Percentiles rank a stretch among this genome's conserved stretches.
These are phyloP conservation scores for Boletus sensibilis DNA, from an alignment of 768 basidiomycete species.

Conservation along the genomic window DNA sequence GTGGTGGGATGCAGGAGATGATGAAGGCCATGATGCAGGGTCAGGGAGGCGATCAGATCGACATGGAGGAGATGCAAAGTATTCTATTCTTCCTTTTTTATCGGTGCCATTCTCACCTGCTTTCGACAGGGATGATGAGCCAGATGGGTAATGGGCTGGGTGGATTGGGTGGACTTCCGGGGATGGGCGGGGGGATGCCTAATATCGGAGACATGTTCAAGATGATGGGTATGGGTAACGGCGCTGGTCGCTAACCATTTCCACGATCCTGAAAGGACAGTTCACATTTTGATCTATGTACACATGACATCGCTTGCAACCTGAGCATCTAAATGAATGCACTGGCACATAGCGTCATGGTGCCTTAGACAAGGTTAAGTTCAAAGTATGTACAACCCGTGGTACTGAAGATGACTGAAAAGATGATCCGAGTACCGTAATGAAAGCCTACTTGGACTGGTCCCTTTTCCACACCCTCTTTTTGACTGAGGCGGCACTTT, in stretches of 20 bases:
- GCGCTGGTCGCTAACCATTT: constrained; percentile 31
- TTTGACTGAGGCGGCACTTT: constrained; percentile 56
- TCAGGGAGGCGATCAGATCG: constrained; percentile 83
- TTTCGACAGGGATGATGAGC: constrained; percentile 74
- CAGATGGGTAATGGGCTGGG: constrained; percentile 68
- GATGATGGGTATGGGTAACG: constrained; percentile 82
- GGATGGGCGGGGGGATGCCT: constrained; percentile 63
- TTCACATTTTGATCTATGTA: constrained; percentile 13
- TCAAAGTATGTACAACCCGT: constrained; percentile 15
- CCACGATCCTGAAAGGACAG: constrained; percentile 5
- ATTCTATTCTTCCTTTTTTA: constrained; percentile 27
- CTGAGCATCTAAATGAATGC: constrained; percentile 16
- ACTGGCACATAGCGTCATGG: constrained; percentile 5
- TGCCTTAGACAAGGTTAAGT: constrained; percentile 30
- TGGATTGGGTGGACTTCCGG: constrained; percentile 49
- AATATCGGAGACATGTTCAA: constrained; percentile 80
- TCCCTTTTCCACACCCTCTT: constrained; percentile 57
- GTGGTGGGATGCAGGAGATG: constrained; percentile 95
- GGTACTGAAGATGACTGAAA: constrained; percentile 6
- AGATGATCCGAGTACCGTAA: constrained; percentile 20
- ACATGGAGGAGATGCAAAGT: constrained; percentile 96
- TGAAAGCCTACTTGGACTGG: constrained; percentile 28
- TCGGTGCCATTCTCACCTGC: constrained; percentile 5
- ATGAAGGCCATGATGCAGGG: constrained; percentile 99
- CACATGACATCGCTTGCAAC: constrained; percentile 19